These are phyloP conservation scores for Borovskyia barvae DNA, from an alignment of 208 protist genomes.

Conservation along the genomic window DNA sequence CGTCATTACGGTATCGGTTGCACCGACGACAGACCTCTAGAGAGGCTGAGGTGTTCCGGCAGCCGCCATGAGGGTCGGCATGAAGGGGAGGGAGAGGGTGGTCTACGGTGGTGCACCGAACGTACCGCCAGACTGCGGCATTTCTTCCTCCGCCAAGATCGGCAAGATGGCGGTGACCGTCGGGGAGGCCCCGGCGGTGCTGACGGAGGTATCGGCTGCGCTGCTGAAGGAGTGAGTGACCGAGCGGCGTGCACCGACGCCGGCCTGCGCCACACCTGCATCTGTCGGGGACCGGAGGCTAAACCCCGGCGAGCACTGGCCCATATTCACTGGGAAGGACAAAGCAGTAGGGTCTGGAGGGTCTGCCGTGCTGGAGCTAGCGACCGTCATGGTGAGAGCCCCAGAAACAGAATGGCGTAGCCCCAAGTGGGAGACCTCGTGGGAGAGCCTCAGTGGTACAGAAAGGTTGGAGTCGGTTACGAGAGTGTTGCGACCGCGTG, in stretches of 20 bases:
- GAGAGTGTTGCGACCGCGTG: background rate
- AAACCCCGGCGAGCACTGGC: background rate
- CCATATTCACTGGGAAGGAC: background rate
- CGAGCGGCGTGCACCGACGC: background rate
- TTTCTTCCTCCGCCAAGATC: background rate
- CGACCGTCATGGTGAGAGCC: constrained; percentile 1
- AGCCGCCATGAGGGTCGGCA: background rate
- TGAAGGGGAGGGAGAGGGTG: background rate
- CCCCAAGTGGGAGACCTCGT: background rate
- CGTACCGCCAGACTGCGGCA: background rate
- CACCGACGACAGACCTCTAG: background rate
- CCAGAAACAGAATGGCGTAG: background rate
- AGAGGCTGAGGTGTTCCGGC: background rate
- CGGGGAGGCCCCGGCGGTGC: background rate
- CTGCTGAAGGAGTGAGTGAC: background rate
- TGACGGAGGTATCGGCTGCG: background rate
- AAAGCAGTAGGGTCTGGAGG: background rate
- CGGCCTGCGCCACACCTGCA: background rate
- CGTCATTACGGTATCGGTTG: background rate
- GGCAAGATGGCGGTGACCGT: background rate
- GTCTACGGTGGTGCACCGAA: background rate
- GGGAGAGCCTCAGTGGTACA: constrained; percentile 1
- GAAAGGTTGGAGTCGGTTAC: background rate
- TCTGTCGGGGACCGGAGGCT: background rate
- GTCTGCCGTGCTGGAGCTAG: constrained; percentile 5